phyloP scores from a whole-genome alignment of 768 basidiomycete genomes.

The Amanita pseudoporphyria region DNA sequence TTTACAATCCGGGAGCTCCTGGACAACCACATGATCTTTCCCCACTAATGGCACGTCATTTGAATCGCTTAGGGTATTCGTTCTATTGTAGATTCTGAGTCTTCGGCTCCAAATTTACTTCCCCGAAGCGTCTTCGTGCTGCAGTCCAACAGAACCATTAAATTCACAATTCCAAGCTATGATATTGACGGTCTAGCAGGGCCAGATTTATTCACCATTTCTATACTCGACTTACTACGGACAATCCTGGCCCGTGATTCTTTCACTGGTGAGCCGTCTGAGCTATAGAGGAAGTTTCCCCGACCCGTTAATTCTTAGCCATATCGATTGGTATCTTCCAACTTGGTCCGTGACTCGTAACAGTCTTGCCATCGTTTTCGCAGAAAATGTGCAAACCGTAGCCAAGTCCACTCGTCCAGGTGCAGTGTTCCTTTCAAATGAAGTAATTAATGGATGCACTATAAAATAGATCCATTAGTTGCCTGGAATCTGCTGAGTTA shows the following conservation, averaged over 20 bases:
- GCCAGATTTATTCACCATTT: not conserved
- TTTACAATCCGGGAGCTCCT: slow-evolving; percentile 24
- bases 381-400: slow-evolving; percentile 21
- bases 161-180: slow-evolving; percentile 32
- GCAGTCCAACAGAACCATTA: slow-evolving; percentile 35
- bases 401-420: slow-evolving; percentile 15
- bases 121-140: slow-evolving; percentile 34
- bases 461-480: not conserved
- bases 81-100: slow-evolving; percentile 41
- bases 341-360: slow-evolving; percentile 9
- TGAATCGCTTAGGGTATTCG: slow-evolving; percentile 30
- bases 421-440: slow-evolving; percentile 7
- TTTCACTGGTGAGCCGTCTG: slow-evolving; percentile 19
- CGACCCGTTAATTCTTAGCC: slow-evolving; percentile 13
- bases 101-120: slow-evolving; percentile 28
- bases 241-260: slow-evolving; percentile 54
- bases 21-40: slow-evolving; percentile 22
- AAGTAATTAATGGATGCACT: not conserved
- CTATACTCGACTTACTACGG: slow-evolving; percentile 37
- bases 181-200: slow-evolving; percentile 19
- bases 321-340: slow-evolving; percentile 40
- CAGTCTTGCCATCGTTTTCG: slow-evolving; percentile 25
- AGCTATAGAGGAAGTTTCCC: not conserved
- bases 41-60: slow-evolving; percentile 20
- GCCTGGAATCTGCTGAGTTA: slow-evolving; percentile 10